Conservation (phyloP, 257 asterid species). For the Dorcoceras hygrometricum region DNA sequence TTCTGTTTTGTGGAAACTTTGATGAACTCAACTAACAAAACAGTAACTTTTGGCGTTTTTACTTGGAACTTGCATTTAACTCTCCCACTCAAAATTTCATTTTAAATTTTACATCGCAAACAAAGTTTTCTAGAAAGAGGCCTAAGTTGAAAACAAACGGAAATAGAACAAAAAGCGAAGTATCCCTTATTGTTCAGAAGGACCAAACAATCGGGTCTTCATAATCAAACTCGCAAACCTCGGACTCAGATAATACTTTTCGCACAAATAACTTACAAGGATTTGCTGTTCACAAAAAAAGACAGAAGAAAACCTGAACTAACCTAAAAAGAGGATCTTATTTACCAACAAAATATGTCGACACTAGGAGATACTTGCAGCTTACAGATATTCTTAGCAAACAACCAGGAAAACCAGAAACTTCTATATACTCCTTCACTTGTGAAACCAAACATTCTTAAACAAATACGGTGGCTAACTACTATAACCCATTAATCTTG, state of each 20-base stretch:
- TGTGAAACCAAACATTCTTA: conserved; percentile 5
- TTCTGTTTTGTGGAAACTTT: not conserved
- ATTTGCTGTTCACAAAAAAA: not conserved
- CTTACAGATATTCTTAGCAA: not conserved
- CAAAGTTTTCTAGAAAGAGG: not conserved
- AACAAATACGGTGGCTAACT: conserved; percentile 4
- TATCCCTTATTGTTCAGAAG: not conserved
- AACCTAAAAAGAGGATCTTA: not conserved
- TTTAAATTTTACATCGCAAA: too few relatives aligned
- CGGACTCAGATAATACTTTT: too few relatives aligned
- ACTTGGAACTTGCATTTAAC: too few relatives aligned
- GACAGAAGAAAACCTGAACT: not conserved
- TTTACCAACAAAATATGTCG: not conserved
- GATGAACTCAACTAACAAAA: not conserved
- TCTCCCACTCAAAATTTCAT: not conserved
- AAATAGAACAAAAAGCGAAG: not conserved
- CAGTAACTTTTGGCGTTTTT: not conserved
- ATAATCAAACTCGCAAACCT: not conserved
- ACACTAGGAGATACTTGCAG: not conserved
- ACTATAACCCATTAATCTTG: conserved; percentile 11
- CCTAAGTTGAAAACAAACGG: not conserved
- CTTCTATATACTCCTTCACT: conserved; percentile 5
- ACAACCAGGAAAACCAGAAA: conserved; percentile 10
- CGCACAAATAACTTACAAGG: not conserved
- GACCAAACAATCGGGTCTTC: not conserved